Evolutionary conservation across 352 stramenopile species (phyloP), one percentile per base, ranked within the genome.

Genomic region (Phytophthora litchii): DNA sequence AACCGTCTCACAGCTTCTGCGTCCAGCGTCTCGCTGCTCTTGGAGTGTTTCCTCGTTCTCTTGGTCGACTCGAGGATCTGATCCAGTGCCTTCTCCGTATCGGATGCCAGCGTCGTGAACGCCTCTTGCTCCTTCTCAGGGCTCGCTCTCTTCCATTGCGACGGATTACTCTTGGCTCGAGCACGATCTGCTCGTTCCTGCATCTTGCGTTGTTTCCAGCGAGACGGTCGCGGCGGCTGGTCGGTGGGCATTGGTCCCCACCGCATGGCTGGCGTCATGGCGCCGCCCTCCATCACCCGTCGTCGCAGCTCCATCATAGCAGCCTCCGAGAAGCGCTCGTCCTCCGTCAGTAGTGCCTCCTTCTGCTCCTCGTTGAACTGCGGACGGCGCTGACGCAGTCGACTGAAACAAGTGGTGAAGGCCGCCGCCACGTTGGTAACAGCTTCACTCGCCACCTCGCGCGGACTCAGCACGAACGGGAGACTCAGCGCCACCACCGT

Each of bases 321-420:
- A 1, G 78, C 74, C 55, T 88, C 76, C 0, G 78, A 76, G 29
- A 80, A 70, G 23, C 67, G 48, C 44, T 72, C 69, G 46, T 74
- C 70, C 21, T 83, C 72, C 3, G 76, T 88, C 4, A 90, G 73
- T 31, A 92, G 62, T 50, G 83, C 81, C 16, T 80, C 74, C 62
- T 89, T 72, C 43, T 90, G 78, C 60, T 92, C 83, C 37, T 89
- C 72, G 45, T 88, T 75, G 55, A 92, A 92, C 56, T 92, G 80
- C 31, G 61, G 42, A 12, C 77, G 80, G 1, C 73, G 72, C 19
- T 68, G 58, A 12, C 19, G 51, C 50, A 86, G 37, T 12, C 72
- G 64, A 45, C 72, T 78, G 47, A 92, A 86, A 55, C 83, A 92
- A 35, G 45, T 53, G 13, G 59, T 64, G 41, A 73, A 73, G 7